Base-by-base conservation (phyloP, 768 basidiomycete genomes). In the Coprinopsis cinerea region DNA sequence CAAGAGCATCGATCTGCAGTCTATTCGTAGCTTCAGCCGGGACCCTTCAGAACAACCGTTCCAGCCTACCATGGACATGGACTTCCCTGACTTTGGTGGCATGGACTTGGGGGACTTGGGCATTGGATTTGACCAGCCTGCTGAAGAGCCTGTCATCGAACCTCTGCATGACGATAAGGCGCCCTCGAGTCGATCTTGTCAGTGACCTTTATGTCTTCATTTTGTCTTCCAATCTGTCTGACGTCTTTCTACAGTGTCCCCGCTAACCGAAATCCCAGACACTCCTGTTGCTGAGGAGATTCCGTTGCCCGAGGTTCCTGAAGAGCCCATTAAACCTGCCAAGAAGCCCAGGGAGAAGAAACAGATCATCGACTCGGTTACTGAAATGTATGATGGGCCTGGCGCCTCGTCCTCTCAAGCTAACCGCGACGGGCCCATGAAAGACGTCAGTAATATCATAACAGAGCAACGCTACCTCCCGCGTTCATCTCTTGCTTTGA, bases 331-430 rank as follows among this genome's bases (percentile, higher is more conserved):
- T 51, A 61, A 59, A 59, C 30, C 50, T 32, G 44, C 56, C 25
- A 53, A 64, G 53, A 78, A 83, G 65, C 55, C 64, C 28, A 82
- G 79, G 55, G 83, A 86, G 60, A 90, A 85, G 75, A 94, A 87
- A 66, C 85, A 89, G 56, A 89, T 93, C 39, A 87, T 95, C 48
- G 94, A 97, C 64, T 77, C 80, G n/a, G 79, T 91, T 37, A 93
- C 88, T 5, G 93, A 97, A 65, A 77, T 93, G 37, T 75, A 77
- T 36, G 81, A 82, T 50, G 81, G 82, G 2, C 78, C 76, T 22
- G 77, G 79, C 22, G 70, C 71, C 4, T 70, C 73, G 44, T 77
- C 36, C 18, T 18, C 30, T 32, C 30, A 32, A 32, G 30, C 15
- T 15, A 32, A 9, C 36, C 9, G 17, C 20, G 79, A 78, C 20